Percentiles rank a stretch among this genome's conserved stretches.
phyloP scores from a whole-genome alignment of 345 rosid genomes.

The Turnera subulata region DNA sequence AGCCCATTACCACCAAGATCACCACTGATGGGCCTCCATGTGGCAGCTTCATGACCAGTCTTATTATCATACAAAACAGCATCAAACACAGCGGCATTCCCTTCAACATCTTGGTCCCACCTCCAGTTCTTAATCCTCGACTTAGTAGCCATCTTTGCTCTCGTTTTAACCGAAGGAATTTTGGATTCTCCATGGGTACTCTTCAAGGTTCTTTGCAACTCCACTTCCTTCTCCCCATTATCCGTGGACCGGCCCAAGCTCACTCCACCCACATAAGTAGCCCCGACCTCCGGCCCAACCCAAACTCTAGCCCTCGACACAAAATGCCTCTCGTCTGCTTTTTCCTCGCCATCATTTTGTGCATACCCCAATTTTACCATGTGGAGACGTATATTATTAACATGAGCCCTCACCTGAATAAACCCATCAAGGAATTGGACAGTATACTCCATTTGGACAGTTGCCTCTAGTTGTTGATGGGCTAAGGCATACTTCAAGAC shows the following conservation, averaged over 20 bases:
- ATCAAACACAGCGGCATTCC: constrained; percentile 71
- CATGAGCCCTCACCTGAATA: constrained; percentile 58
- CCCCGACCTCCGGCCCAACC: constrained; percentile 85
- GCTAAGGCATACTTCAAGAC: constrained; percentile 70
- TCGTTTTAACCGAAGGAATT: constrained; percentile 42
- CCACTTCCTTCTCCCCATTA: constrained; percentile 48
- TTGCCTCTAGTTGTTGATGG: constrained; percentile 76
- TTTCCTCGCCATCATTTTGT: constrained; percentile 28
- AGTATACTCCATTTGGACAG: constrained; percentile 64
- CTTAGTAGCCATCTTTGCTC: constrained; percentile 42
- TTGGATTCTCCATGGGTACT: constrained; percentile 39
- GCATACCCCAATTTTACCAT: constrained; percentile 57
- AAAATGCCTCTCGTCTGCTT: constrained; percentile 48
- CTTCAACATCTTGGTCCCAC: constrained; percentile 78
- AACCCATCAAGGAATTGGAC: constrained; percentile 49
- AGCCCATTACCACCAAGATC: constrained; percentile 5
- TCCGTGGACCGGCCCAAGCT: constrained; percentile 71
- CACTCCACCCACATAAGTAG: constrained; percentile 61
- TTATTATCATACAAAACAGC: constrained; percentile 51
- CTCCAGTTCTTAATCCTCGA: constrained; percentile 65
- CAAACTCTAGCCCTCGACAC: constrained; percentile 61
- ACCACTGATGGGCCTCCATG: constrained; percentile 15
- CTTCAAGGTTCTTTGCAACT: constrained; percentile 37
- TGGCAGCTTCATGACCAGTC: constrained; percentile 45
- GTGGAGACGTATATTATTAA: constrained; percentile 75